A percentile compares a stretch with the other conserved stretches of the same genome.
phyloP scores from a whole-genome alignment of 1,284 basidiomycete species.

The Omphalotus olearius region DNA sequence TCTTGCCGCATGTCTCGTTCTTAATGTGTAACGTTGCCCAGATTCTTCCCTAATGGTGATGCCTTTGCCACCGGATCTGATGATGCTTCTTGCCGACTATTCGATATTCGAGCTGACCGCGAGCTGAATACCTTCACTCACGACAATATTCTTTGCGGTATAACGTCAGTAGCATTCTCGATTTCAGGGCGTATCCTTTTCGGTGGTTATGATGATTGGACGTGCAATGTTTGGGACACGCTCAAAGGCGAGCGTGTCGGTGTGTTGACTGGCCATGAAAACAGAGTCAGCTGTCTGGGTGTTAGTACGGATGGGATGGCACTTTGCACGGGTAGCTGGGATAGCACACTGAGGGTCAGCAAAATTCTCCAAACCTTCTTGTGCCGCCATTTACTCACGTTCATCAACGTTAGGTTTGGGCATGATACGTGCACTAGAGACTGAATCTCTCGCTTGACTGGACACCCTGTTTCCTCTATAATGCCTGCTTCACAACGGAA shows the following conservation, averaged over 20 bases:
- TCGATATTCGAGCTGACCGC: constrained; percentile 96
- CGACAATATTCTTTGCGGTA: constrained; percentile 97
- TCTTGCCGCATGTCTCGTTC: constrained; percentile 16
- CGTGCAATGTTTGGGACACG: constrained; percentile 99
- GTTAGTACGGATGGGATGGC: constrained; percentile 97
- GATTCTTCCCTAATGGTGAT: constrained; percentile 99
- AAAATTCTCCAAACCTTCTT: constrained; percentile 18
- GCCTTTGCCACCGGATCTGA: constrained; percentile 99
- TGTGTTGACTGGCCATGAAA: constrained; percentile 96
- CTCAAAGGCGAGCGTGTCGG: constrained; percentile 97
- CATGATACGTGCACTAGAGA: constrained; percentile 31
- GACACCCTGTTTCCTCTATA: constrained; percentile 11
- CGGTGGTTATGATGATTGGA: constrained; percentile 99
- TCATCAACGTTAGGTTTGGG: constrained; percentile 46
- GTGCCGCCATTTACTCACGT: constrained; percentile 15
- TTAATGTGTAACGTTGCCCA: constrained; percentile 27
- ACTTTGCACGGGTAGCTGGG: constrained; percentile 97
- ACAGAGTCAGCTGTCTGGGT: constrained; percentile 94
- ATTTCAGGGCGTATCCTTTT: constrained; percentile 96
- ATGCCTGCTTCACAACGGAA: not conserved
- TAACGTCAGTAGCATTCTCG: constrained; percentile 98
- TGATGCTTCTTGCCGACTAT: constrained; percentile 96
- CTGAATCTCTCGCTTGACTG: constrained; percentile 15
- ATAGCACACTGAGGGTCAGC: constrained; percentile 91
- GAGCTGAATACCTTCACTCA: constrained; percentile 97